phyloP scores from a whole-genome alignment of 352 stramenopile species.

The Blastocystis hominis region DNA sequence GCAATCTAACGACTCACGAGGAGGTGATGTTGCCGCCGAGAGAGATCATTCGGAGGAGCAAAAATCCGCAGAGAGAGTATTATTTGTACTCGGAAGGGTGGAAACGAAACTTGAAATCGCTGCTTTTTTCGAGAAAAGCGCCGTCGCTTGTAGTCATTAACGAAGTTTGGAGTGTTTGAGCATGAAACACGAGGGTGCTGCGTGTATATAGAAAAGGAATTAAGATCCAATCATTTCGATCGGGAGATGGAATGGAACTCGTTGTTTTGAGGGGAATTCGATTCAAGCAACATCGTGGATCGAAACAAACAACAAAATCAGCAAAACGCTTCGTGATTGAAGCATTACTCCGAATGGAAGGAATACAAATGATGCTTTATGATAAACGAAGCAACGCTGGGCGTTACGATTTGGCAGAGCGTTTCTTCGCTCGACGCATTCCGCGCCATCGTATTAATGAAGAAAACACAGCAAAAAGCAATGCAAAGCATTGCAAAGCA shows the following conservation, averaged over 20 bases:
- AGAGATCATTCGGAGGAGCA: not conserved
- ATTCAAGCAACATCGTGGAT: too few relatives aligned
- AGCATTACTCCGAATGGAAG: not conserved
- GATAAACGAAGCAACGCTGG: not conserved
- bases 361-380: not conserved
- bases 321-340: too few relatives aligned
- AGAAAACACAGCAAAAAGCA: not conserved
- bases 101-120: not conserved
- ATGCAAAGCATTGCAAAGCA: too few relatives aligned
- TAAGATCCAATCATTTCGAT: too few relatives aligned
- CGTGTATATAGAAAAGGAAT: too few relatives aligned
- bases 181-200: not conserved
- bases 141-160: not conserved
- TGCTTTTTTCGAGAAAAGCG: not conserved
- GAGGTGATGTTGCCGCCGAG: not conserved
- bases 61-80: not conserved
- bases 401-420: not conserved
- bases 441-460: not conserved
- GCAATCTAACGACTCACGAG: constrained; percentile 18
- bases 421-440: not conserved
- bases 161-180: not conserved
- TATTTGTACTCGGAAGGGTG: not conserved
- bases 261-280: too few relatives aligned
- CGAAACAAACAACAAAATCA: too few relatives aligned
- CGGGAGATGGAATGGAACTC: too few relatives aligned